Conservation (phyloP, 139 green algal species). For the Desmodesmus armatus region DNA sequence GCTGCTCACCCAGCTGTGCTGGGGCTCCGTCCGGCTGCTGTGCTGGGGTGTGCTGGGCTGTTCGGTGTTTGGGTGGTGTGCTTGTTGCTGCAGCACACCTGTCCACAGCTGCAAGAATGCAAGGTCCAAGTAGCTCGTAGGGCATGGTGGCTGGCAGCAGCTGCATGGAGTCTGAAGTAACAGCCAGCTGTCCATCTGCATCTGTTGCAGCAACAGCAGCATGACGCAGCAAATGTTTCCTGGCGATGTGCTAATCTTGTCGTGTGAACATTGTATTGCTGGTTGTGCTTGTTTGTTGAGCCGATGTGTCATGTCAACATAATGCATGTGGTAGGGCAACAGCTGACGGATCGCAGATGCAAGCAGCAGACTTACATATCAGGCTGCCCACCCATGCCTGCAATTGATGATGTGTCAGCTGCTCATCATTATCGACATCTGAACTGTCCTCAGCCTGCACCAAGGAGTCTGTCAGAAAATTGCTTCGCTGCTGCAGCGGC, state of each 20-base stretch:
- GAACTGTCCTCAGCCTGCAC: not conserved
- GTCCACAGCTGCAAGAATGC: conserved; percentile 10
- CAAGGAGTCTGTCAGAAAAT: not conserved
- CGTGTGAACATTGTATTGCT: not conserved
- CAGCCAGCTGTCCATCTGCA: not conserved
- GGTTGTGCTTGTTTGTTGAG: not conserved
- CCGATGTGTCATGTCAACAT: not conserved
- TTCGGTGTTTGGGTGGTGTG: not conserved
- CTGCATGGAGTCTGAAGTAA: conserved; percentile 5
- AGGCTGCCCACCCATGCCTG: not conserved
- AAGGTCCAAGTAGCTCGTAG: conserved; percentile 14
- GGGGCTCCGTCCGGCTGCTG: not conserved
- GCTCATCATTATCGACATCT: not conserved
- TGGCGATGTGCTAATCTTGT: not conserved
- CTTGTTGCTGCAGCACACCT: not conserved
- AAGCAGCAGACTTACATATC: not conserved
- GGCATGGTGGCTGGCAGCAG: conserved; percentile 18
- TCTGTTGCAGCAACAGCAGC: not conserved
- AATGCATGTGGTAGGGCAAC: no score
- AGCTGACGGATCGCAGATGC: no score
- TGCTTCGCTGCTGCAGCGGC: not conserved
- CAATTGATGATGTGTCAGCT: conserved; percentile 9
- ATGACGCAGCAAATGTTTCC: not conserved
- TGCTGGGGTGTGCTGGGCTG: not conserved
- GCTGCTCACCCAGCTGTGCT: not conserved